Conservation (phyloP, 1,284 basidiomycete species). For the Malassezia globosa region DNA sequence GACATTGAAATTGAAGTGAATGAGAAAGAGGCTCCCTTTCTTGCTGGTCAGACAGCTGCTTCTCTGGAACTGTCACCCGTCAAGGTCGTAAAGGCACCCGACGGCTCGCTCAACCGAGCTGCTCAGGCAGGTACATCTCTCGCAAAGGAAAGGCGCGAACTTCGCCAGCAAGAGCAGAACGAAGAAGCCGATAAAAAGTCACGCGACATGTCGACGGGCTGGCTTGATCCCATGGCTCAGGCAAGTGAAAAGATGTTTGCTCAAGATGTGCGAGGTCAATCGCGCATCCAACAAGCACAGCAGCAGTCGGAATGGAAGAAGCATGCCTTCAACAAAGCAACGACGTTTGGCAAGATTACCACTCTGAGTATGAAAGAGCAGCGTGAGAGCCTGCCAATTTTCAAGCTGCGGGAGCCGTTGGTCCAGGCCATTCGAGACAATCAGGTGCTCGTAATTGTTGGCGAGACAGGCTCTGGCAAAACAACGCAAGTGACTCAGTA, state of each 20-base stretch:
- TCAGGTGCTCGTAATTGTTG: constrained; percentile 85
- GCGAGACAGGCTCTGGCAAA: constrained; percentile 85
- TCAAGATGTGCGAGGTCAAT: constrained; percentile 74
- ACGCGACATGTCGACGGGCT: constrained; percentile 82
- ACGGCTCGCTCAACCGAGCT: constrained; percentile 67
- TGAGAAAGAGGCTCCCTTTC: constrained; percentile 91
- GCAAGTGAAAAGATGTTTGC: constrained; percentile 78
- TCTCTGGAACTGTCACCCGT: constrained; percentile 91
- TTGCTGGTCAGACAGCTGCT: constrained; percentile 87
- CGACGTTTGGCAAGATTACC: constrained; percentile 87
- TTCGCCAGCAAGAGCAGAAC: constrained; percentile 85
- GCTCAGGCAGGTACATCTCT: constrained; percentile 83
- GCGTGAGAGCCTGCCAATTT: constrained; percentile 79
- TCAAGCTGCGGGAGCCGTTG: constrained; percentile 82
- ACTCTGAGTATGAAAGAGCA: constrained; percentile 85
- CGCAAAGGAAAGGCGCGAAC: constrained; percentile 85
- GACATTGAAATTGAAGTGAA: constrained; percentile 94
- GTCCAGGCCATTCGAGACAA: constrained; percentile 88
- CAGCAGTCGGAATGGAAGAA: constrained; percentile 84
- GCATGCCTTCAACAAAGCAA: constrained; percentile 88
- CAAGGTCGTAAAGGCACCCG: constrained; percentile 65
- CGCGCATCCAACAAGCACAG: constrained; percentile 68
- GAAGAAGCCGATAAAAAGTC: constrained; percentile 87
- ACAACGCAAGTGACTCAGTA: constrained; percentile 85
- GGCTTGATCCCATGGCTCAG: constrained; percentile 96